phyloP scores from a whole-genome alignment of 1,284 basidiomycete species.

The Cryptococcus wingfieldii region DNA sequence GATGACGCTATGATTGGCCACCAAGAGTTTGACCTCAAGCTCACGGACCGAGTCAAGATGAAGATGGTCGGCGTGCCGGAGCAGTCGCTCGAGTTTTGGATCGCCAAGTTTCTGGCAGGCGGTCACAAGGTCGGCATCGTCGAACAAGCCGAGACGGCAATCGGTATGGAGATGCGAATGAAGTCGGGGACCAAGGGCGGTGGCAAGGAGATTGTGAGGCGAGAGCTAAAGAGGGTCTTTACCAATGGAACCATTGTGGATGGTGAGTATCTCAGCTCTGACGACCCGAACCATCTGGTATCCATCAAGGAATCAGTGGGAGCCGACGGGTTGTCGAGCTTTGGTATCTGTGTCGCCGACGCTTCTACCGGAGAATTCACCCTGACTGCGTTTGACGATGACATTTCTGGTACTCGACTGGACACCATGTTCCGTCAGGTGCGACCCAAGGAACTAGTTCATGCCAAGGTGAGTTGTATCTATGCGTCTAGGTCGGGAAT shows the following conservation, averaged over 20 bases:
- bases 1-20: slow-evolving; percentile 86
- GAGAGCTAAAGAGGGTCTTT: slow-evolving; percentile 91
- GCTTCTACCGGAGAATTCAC: slow-evolving; percentile 96
- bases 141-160: slow-evolving; percentile 91
- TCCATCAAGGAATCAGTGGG: slow-evolving; percentile 61
- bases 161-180: slow-evolving; percentile 58
- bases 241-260: slow-evolving; percentile 97
- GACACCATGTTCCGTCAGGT: slow-evolving; percentile 93
- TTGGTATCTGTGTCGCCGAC: slow-evolving; percentile 92
- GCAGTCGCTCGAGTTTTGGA: slow-evolving; percentile 69
- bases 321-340: slow-evolving; percentile 49
- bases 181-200: slow-evolving; percentile 37
- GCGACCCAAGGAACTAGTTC: slow-evolving; percentile 86
- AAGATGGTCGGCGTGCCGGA: slow-evolving; percentile 99
- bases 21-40: slow-evolving; percentile 84
- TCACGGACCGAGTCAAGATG: slow-evolving; percentile 78
- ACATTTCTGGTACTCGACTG: slow-evolving; percentile 82
- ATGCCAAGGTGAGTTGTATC: slow-evolving; percentile 67
- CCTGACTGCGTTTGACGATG: slow-evolving; percentile 83
- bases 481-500: not conserved
- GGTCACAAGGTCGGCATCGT: slow-evolving; percentile 97
- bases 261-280: slow-evolving; percentile 78
- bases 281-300: slow-evolving; percentile 92
- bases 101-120: slow-evolving; percentile 53
- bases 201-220: slow-evolving; percentile 66